A percentile compares a stretch with the other conserved stretches of the same genome.
phyloP scores from a whole-genome alignment of 2,329 filamentous ascomycete species.

The Trichoderma cornu-damae region DNA sequence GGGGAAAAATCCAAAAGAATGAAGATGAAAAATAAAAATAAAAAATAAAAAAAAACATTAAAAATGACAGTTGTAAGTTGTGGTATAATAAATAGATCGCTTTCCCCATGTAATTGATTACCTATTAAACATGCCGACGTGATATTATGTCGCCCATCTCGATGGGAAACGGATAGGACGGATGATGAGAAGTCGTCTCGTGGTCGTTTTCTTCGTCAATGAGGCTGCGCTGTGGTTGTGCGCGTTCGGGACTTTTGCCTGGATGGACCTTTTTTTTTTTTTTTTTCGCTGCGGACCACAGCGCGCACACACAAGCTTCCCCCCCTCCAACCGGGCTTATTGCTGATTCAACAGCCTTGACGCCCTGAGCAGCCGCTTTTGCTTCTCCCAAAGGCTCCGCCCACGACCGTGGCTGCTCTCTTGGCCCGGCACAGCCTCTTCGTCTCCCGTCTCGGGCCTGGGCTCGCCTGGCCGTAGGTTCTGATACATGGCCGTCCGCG shows the following conservation, averaged over 20 bases:
- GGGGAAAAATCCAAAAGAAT: too few relatives aligned
- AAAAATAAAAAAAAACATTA: not conserved
- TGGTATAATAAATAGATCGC: conserved; percentile 16
- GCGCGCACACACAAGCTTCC: too few relatives aligned
- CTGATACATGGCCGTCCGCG: conserved; percentile 37
- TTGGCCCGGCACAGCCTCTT: conserved; percentile 22
- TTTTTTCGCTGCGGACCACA: too few relatives aligned
- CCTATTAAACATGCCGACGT: conserved; percentile 13
- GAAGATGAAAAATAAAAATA: not conserved
- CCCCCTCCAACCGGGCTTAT: not conserved
- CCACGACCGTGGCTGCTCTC: conserved; percentile 25
- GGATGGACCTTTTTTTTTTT: not conserved
- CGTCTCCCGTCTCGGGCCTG: conserved; percentile 19
- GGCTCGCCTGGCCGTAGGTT: conserved; percentile 14
- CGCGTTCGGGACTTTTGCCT: not conserved
- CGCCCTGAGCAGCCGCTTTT: conserved; percentile 39
- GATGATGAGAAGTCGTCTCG: conserved; percentile 8
- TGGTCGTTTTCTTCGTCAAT: conserved; percentile 6
- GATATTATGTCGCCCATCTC: not conserved
- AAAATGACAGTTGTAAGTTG: not conserved
- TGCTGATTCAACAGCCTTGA: conserved; percentile 33
- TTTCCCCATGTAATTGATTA: conserved; percentile 5
- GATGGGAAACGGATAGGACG: not conserved
- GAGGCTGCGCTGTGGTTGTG: not conserved
- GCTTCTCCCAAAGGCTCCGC: conserved; percentile 32